Conservation (phyloP, 2,329 filamentous ascomycete species). For the Phialemonium atrogriseum region DNA sequence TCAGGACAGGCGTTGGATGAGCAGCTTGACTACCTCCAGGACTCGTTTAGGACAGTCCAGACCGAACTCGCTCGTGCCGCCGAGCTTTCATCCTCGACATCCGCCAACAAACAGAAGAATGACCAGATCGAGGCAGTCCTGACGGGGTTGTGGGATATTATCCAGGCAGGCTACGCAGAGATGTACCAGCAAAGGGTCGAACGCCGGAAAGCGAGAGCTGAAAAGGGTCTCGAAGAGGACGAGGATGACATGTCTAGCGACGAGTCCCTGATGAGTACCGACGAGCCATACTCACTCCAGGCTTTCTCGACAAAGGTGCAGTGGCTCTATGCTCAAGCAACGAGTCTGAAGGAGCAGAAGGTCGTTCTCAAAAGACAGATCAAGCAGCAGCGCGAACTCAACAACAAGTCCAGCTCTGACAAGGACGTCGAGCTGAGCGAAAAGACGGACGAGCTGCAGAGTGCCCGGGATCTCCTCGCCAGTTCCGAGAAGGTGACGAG, state of each 20-base stretch:
- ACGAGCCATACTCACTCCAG: conserved; percentile 60
- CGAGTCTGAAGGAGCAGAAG: conserved; percentile 77
- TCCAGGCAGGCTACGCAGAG: conserved; percentile 46
- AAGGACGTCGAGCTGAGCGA: conserved; percentile 56
- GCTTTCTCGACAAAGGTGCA: conserved; percentile 75
- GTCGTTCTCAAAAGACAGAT: conserved; percentile 84
- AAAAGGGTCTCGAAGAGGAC: conserved; percentile 51
- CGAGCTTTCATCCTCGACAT: conserved; percentile 20
- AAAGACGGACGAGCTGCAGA: conserved; percentile 48
- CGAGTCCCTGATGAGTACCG: conserved; percentile 43
- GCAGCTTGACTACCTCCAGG: conserved; percentile 62
- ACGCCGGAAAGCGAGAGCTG: conserved; percentile 40
- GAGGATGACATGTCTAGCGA: conserved; percentile 55
- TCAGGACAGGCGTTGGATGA: conserved; percentile 51
- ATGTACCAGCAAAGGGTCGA: conserved; percentile 46
- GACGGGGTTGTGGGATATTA: conserved; percentile 47
- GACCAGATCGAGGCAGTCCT: conserved; percentile 51
- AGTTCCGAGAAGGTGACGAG: conserved; percentile 25
- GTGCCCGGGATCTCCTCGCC: conserved; percentile 19
- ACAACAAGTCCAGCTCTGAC: conserved; percentile 72
- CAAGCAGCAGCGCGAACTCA: conserved; percentile 89
- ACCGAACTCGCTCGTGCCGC: conserved; percentile 29
- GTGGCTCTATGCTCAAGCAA: conserved; percentile 69
- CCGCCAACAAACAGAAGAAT: conserved; percentile 28
- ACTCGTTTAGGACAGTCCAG: conserved; percentile 45